A percentile compares a stretch with the other conserved stretches of the same genome.
These are phyloP conservation scores for Diplodia intermedia DNA, from an alignment of 2,329 filamentous ascomycete species.

Conservation along the genomic window DNA sequence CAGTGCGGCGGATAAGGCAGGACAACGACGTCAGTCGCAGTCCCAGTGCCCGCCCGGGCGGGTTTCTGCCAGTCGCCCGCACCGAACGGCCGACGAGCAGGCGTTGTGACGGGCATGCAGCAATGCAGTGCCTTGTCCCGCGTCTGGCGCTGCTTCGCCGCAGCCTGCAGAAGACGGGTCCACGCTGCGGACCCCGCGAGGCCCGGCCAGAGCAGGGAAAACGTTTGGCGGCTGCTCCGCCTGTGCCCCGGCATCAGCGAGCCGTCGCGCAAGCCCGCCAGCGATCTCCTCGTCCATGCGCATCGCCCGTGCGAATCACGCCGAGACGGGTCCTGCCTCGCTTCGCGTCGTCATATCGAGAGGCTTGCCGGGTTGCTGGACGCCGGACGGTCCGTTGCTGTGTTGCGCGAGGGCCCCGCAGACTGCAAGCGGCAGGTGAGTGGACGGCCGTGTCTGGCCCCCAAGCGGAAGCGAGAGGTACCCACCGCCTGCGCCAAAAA, in stretches of 20 bases:
- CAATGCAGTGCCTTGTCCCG: not conserved
- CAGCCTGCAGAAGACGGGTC: conserved; percentile 3
- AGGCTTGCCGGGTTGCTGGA: conserved; percentile 11
- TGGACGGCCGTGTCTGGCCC: conserved; percentile 7
- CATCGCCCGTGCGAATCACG: no score
- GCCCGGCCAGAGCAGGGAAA: conserved; percentile 14
- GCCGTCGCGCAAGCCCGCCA: conserved; percentile 18
- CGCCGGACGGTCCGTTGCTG: conserved; percentile 12
- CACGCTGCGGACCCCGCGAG: not conserved
- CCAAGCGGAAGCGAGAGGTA: conserved; percentile 27
- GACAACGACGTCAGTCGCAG: conserved; percentile 15
- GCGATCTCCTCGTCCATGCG: not conserved
- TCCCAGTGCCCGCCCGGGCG: not conserved
- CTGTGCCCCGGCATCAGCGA: conserved; percentile 17
- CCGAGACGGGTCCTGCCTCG: no score
- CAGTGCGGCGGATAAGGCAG: conserved; percentile 30
- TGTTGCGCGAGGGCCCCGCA: conserved; percentile 14
- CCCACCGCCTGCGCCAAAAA: conserved; percentile 31
- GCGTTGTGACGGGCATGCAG: conserved; percentile 1
- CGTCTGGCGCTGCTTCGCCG: conserved; percentile 6
- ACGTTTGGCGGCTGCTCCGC: conserved; percentile 7
- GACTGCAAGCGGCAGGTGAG: conserved; percentile 17
- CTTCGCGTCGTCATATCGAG: conserved; percentile 20
- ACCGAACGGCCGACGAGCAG: not conserved
- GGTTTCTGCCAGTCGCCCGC: not conserved